Evolutionary conservation across 140 eudicot species (phyloP), one percentile per base, ranked within the genome.

Genomic region (Oenanthe javanica): DNA sequence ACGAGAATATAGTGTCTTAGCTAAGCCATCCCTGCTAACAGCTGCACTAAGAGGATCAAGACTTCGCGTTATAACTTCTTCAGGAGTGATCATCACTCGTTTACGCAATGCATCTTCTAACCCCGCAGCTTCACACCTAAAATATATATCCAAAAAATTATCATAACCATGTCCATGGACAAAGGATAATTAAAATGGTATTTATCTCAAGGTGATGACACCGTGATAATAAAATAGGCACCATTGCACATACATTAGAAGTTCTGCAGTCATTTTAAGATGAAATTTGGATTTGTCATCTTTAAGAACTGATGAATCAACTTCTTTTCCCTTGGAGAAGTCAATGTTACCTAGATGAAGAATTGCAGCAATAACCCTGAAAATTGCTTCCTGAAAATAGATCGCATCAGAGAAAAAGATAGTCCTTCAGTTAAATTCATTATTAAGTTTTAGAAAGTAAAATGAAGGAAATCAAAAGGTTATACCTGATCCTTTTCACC

Each of bases 51-150:
- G 91, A 81, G 99, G 99, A 89, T 96, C 99, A 81, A 96, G 99
- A 83, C 91, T 86, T 87, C 99, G 84, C 80, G 89, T 96, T 18
- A 96, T 96, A 81, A 96, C 96, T 89, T 96, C 99, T 91, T 96
- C 99, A 45, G 98, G 99, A 79, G 99, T 96, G 79, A 96, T 80
- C 99, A 96, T 96, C 86, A 96, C 96, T 78, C 99, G 97, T 84
- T 96, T 91, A 75, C 92, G 81, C 75, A 96, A 79, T 48, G 99
- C 99, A 87, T 96, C 99, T 88, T 91, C 93, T 92, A 96, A 83
- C 73, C 87, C 98, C 75, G 71, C 83, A 82, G 89, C 86, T 79
- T 96, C 92, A 85, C 99, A 96, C 98, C 99, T 96, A 74, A 86
- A 47, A 82, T 72, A 72, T 23, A 43, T 36, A 81, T 69, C 15